Conservation (phyloP, 164 flowering plant genomes). For the Nymphaea thermarum region DNA sequence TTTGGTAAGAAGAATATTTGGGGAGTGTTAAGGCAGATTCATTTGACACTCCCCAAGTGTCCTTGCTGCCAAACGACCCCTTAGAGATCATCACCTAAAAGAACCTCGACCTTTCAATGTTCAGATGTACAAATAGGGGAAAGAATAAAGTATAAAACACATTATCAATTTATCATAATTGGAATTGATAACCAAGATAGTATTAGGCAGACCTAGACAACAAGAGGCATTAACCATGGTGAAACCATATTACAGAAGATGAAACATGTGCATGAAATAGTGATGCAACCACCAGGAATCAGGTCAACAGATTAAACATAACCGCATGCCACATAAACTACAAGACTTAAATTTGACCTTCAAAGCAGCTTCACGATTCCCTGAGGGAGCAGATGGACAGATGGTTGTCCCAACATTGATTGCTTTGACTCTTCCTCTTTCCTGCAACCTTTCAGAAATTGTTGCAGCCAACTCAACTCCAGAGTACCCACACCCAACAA, state of each 20-base stretch:
- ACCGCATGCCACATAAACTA: neutral
- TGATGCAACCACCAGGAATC: neutral
- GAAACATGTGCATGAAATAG: neutral
- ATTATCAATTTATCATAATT: no score
- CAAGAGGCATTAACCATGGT: neutral
- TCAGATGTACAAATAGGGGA: no score
- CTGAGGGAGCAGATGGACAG: conserved; percentile 74
- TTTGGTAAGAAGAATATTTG: no score
- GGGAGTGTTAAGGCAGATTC: no score
- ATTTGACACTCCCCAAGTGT: no score
- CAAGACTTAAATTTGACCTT: conserved; percentile 30
- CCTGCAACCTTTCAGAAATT: conserved; percentile 66
- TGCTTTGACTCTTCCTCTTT: conserved; percentile 70
- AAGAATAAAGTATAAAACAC: no score
- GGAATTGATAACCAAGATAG: no score
- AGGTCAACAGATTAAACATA: neutral
- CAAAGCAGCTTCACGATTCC: conserved; percentile 84
- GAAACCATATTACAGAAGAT: neutral
- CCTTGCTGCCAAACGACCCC: no score
- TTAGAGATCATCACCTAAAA: no score
- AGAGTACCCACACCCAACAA: conserved; percentile 94
- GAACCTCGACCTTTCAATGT: no score
- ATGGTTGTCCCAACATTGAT: conserved; percentile 59
- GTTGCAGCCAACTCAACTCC: conserved; percentile 98
- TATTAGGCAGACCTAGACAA: no score